These are phyloP conservation scores for Penicillium longicatenatum DNA, from an alignment of 495 filamentous ascomycete species.

Conservation along the genomic window DNA sequence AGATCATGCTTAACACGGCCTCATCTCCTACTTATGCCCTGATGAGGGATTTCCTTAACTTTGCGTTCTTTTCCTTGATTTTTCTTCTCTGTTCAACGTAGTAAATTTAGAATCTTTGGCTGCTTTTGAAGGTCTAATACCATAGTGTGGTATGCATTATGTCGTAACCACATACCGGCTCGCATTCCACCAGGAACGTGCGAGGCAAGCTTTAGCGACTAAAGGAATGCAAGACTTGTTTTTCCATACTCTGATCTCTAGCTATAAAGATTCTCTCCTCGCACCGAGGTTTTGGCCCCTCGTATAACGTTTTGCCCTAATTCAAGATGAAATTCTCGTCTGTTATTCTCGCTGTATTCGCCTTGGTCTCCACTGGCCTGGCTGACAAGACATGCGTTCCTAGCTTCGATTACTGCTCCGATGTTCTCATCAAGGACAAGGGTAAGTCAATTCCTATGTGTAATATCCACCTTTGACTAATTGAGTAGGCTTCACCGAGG, in stretches of 20 bases:
- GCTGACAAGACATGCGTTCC: constrained; percentile 41
- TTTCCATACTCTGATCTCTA: neutral
- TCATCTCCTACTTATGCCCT: neutral
- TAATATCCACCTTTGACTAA: neutral
- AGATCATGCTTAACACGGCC: neutral
- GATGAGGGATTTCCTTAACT: no score
- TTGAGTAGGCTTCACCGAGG: constrained; percentile 35
- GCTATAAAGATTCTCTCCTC: neutral
- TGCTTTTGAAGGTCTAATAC: neutral
- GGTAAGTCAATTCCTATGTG: constrained; percentile 21
- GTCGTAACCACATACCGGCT: constrained; percentile 26
- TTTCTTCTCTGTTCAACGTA: neutral
- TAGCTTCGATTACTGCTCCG: constrained; percentile 46
- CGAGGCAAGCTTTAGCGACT: constrained; percentile 16
- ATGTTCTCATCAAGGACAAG: constrained; percentile 34
- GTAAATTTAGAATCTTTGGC: neutral
- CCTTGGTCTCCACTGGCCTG: constrained; percentile 28
- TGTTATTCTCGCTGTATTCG: constrained; percentile 27
- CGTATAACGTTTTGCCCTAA: neutral
- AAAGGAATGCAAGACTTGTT: constrained; percentile 16
- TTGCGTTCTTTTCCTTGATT: neutral
- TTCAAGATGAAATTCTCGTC: constrained; percentile 32
- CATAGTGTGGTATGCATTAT: constrained; percentile 7
- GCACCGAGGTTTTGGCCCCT: neutral
- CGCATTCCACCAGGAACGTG: constrained; percentile 22